Evolutionary conservation across 75 land plant species (phyloP).

Genomic region (Selaginella tamariscina): DNA sequence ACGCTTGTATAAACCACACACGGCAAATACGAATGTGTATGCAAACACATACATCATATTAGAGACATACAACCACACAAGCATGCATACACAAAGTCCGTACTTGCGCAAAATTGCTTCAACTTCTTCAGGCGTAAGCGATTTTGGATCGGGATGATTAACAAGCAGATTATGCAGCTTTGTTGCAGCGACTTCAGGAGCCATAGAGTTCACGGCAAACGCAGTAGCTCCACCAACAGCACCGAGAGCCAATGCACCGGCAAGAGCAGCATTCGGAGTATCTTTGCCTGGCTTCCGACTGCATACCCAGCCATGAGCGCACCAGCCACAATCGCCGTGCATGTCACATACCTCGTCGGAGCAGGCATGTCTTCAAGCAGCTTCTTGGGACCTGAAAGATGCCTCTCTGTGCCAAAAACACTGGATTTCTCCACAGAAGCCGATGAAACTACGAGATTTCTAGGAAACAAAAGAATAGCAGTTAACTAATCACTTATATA

Average conservation of each 20-base stretch:
- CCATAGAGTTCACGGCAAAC: slow-evolving; percentile 52
- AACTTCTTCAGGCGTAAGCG: slow-evolving; percentile 44
- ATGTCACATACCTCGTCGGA: slow-evolving; percentile 44
- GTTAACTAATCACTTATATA: too few species aligned
- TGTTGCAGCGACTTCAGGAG: slow-evolving; percentile 70
- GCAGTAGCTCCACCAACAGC: slow-evolving; percentile 61
- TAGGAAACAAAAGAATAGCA: too few species aligned
- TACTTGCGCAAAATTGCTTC: slow-evolving; percentile 55
- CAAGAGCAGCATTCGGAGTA: slow-evolving; percentile 32
- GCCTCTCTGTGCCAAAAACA: slow-evolving; percentile 53
- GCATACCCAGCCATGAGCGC: slow-evolving; percentile 75
- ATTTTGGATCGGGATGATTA: slow-evolving; percentile 41
- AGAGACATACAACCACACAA: too few species aligned
- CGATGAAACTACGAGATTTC: too few species aligned
- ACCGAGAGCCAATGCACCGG: slow-evolving; percentile 71
- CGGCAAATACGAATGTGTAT: too few species aligned
- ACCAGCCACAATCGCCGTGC: slow-evolving; percentile 49
- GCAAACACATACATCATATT: too few species aligned
- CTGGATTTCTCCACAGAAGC: slow-evolving; percentile 6
- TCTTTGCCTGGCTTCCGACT: slow-evolving; percentile 39
- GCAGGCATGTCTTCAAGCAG: slow-evolving; percentile 47
- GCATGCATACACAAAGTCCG: neutral
- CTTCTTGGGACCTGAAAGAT: slow-evolving; percentile 52
- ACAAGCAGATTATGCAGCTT: slow-evolving; percentile 61
- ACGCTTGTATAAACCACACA: too few species aligned